Base-by-base conservation (phyloP, 2,329 filamentous ascomycete species). In the Alternaria ventricosa region DNA sequence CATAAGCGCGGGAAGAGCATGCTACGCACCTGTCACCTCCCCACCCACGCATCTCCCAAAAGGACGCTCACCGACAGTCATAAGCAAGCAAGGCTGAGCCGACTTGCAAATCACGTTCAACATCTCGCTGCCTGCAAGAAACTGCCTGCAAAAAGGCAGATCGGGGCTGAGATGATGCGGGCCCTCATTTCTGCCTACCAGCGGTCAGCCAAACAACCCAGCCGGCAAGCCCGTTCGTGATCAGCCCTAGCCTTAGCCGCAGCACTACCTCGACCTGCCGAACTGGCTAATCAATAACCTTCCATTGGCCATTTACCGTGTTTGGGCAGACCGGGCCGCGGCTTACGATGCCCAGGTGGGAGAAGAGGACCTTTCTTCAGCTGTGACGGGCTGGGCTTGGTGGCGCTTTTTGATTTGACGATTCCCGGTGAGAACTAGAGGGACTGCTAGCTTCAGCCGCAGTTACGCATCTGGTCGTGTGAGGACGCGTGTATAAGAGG, bases 1-100 rank as follows among this genome's bases (percentile, higher is more conserved):
- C 66, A 68, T 68, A 65, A 66, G 61, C 46, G 63, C 63, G 55
- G 47, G 45, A 20, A 55, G 54, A 28, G 25, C 27, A 61, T 28
- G 28, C 8, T 12, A 46, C 20, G 12, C 44, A 46, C 63, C 47
- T 55, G 33, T 13, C 53, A 13, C 41, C 51, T 54, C 25, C 27
- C 47, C 11, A 50, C 46, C 25, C 27, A 50, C 8, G 20, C 4
- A 46, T 46, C 12, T 46, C 12, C 20, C 44, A 46, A 46, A 23
- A 46, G 20, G 20, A 23, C 20, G 44, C 44, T 51, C 22, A 55
- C 53, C 36, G 53, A 55, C 36, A 25, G 15, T n/a, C 25, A 33
- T 13, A 8, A 51, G 18, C n/a, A 13, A 30, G 27, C 30, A 12
- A 33, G 47, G 47, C 47, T 55, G 23, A 28, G 45, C n/a, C 23